Evolutionary conservation across 2,329 filamentous ascomycete species (phyloP).

Genomic region (Aspergillus pseudotamarii): DNA sequence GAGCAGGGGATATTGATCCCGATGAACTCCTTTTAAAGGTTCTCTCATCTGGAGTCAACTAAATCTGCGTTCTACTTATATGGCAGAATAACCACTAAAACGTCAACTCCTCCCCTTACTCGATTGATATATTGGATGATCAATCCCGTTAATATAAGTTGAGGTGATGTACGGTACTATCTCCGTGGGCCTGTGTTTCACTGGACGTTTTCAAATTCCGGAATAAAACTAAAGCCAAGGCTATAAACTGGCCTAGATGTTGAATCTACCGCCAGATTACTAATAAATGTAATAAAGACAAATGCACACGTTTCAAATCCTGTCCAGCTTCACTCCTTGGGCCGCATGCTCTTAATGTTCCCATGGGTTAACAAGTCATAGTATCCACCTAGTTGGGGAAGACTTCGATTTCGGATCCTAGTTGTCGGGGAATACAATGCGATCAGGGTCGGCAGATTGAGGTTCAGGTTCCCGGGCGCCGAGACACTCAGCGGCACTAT

Average conservation of each 20-base stretch:
- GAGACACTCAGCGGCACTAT: not conserved
- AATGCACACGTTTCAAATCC: not conserved
- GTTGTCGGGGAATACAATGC: not conserved
- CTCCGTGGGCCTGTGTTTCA: no score
- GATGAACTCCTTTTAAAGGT: no score
- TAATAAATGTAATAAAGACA: not conserved
- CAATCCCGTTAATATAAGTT: no score
- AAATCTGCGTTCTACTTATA: no score
- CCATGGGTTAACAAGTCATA: not conserved
- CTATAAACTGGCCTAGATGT: not conserved
- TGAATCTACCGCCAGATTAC: not conserved
- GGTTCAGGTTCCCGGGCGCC: not conserved
- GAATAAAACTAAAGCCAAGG: not conserved
- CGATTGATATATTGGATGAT: no score
- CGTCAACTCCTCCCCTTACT: no score
- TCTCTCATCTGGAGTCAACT: no score
- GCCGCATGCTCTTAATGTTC: not conserved
- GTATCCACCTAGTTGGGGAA: not conserved
- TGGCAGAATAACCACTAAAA: no score
- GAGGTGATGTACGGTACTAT: no score
- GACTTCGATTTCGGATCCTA: not conserved
- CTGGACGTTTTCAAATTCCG: no score
- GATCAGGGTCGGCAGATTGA: not conserved
- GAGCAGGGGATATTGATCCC: no score
- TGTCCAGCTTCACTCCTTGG: not conserved